Evolutionary conservation across 2,329 filamentous ascomycete species (phyloP), one percentile per base, ranked within the genome.

Genomic region (Ophiognomonia clavigignenti-juglandacearum): DNA sequence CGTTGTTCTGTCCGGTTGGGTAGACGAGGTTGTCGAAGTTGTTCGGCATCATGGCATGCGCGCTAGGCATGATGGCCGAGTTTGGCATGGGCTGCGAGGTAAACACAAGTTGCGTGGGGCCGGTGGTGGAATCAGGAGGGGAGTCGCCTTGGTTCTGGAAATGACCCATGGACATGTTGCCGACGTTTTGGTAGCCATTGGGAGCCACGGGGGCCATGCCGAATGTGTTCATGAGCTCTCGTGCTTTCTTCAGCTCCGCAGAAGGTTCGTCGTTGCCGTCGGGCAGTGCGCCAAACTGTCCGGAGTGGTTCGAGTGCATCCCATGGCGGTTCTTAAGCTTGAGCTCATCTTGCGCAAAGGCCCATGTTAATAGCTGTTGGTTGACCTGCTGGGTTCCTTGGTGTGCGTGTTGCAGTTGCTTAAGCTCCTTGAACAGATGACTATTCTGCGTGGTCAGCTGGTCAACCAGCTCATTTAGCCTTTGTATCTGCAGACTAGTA

Each of bases 401-500:
- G 48, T 82, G 66, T 61, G 80, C 74, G 62, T 81, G 82, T 51
- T 83, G 80, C 51, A 83, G 61, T 37, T 73, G 72, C 52, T 82
- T 57, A 18, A 84, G 75, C 59, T 85, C 80, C 51, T 80, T 78
- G 32, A 83, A 71, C 39, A 85, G 73, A 16, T 81, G 67, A 55
- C 77, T 74, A 60, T 85, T 83, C 10, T 77, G 76, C 54, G 81
- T 75, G 13, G 75, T 69, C 44, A 96, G 77, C 58, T 95, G 89
- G 51, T 85, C 83, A 63, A 90, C 93, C 54, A 88, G 80, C 57
- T 92, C 88, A 59, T 93, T 88, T 34, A 97, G 72, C 48, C 86
- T 81, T 61, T 96, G 89, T 34, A 97, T 81, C 65, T 97, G 92
- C 61, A 95, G 88, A 60, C 96, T 89, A 6, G 91, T 95, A 9